phyloP scores from a whole-genome alignment of 257 asterid species.

The Mitragyna speciosa region DNA sequence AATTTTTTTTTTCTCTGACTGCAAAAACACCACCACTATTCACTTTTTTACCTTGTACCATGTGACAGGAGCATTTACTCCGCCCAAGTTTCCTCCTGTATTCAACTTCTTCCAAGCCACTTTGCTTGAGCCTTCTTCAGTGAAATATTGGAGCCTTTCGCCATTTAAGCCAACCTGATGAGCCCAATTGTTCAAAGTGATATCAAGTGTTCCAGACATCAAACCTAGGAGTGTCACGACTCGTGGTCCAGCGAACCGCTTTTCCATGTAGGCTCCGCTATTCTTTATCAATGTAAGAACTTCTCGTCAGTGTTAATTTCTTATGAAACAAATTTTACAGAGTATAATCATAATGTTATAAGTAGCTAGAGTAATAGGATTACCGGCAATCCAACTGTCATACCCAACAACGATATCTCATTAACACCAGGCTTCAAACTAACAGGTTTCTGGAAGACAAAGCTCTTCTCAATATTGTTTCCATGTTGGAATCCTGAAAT shows the following conservation, averaged over 20 bases:
- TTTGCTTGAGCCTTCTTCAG: constrained; percentile 63
- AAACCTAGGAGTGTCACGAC: constrained; percentile 67
- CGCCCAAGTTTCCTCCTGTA: constrained; percentile 28
- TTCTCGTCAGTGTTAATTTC: background rate
- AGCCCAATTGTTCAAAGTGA: constrained; percentile 65
- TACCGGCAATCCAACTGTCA: constrained; percentile 88
- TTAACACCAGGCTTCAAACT: constrained; percentile 54
- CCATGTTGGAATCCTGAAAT: constrained; percentile 78
- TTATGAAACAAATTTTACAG: too few species aligned
- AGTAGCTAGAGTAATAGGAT: background rate
- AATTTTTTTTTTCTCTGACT: too few species aligned
- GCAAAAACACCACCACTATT: background rate
- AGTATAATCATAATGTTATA: too few species aligned
- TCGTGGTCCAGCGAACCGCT: constrained; percentile 84
- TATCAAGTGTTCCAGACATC: constrained; percentile 86
- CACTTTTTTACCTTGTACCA: constrained; percentile 79
- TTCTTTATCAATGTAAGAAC: constrained; percentile 39
- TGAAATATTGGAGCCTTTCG: constrained; percentile 47
- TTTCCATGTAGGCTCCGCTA: constrained; percentile 98
- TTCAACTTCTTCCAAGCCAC: constrained; percentile 50
- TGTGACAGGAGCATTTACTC: constrained; percentile 46
- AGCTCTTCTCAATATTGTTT: constrained; percentile 76
- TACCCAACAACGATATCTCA: constrained; percentile 62
- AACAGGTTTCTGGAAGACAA: constrained; percentile 53
- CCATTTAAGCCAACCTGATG: constrained; percentile 74